These are phyloP conservation scores for Aspergillus spinulosporus DNA, from an alignment of 2,329 filamentous ascomycete genomes.

Conservation along the genomic window DNA sequence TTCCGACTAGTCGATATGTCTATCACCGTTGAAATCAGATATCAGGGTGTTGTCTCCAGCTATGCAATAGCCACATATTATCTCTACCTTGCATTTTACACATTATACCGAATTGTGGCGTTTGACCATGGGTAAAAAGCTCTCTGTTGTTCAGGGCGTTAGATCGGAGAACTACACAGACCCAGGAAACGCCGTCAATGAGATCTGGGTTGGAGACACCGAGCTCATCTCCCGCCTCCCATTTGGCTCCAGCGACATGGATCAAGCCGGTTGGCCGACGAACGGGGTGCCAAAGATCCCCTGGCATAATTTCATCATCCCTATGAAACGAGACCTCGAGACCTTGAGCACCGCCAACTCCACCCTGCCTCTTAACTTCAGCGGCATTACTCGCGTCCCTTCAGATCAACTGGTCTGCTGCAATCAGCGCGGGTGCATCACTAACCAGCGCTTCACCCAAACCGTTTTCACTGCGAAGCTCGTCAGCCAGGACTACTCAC, in stretches of 20 bases:
- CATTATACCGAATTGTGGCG: background rate
- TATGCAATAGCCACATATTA: background rate
- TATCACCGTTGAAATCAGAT: background rate
- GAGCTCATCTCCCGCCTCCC: conserved; percentile 42
- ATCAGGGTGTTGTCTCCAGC: background rate
- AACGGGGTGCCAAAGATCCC: conserved; percentile 39
- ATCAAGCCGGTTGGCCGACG: conserved; percentile 37
- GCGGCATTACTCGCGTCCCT: background rate
- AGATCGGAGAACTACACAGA: conserved; percentile 37
- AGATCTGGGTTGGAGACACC: conserved; percentile 39
- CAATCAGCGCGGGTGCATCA: background rate
- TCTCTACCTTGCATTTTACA: background rate
- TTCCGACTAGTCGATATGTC: background rate
- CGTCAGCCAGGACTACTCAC: background rate
- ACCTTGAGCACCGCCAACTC: background rate
- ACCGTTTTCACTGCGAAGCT: background rate
- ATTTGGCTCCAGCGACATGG: conserved; percentile 41
- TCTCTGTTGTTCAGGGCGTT: conserved; percentile 37
- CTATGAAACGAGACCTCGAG: conserved; percentile 27
- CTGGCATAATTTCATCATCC: conserved; percentile 44
- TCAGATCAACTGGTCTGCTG: background rate
- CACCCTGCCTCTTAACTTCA: background rate
- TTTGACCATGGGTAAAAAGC: conserved; percentile 36
- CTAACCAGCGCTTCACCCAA: background rate
- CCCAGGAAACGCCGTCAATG: conserved; percentile 41